Base-by-base conservation (phyloP, 352 stramenopile species). In the Globisporangium echinulatum region DNA sequence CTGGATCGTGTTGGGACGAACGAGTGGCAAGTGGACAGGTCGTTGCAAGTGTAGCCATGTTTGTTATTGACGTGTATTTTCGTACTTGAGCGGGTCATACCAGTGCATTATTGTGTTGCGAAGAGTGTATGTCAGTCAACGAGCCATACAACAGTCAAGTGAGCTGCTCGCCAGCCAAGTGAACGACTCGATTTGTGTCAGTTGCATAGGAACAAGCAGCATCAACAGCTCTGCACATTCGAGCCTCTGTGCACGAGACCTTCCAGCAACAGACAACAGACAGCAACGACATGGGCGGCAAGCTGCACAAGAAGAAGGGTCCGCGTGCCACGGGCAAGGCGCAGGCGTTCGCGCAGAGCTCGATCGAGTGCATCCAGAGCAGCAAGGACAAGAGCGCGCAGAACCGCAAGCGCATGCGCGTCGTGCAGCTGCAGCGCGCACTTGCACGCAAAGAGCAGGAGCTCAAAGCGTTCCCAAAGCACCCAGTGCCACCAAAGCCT, bases 391-490 rank as follows among this genome's bases (percentile, higher is more conserved):
- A 82, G 63, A 87, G 86, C 54, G 65, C 70, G 44, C 71, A 84
- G 57, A 87, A 77, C 48, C 79, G 82, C 8, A 77, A 71, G 54
- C 83, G 85, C 36, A 81, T 94, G 81, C 82, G 83, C 56, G 82
- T 94, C 37, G 75, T 90, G 53, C 83, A 94, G 67, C 64, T 92
- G 36, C 83, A 94, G 64, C 81, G 85, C 47, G 63, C 66, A n/a
- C 70, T 90, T 44, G 80, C 92, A 40, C 74, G 74, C 42, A 84
- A 93, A 59, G 64, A 90, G 63, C 69, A 84, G 39, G 68, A 85
- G 60, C 60, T 94, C 52, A 71, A 68, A 36, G 72, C 69, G 11
- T 91, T 87, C 59, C 79, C 82, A 7, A 77, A 73, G 58, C 44
- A 80, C 55, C 59, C 81, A 10, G 44, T 56, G 11, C 46, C 72